Conservation (phyloP, 257 asterid genomes). For the Cynanchum wilfordii region DNA sequence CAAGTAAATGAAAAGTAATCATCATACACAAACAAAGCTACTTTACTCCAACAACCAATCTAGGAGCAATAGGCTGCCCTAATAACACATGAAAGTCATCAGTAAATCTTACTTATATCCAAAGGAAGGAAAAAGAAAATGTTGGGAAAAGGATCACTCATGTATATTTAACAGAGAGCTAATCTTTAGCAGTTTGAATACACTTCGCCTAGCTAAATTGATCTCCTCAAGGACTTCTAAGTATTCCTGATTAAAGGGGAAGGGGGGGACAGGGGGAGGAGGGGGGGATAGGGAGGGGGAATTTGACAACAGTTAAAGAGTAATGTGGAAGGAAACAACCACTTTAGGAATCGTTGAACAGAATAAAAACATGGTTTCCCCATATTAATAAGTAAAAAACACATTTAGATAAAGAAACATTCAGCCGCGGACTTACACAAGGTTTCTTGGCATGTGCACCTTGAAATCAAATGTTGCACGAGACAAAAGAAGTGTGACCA, state of each 20-base stretch:
- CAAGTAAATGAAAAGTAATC: neutral
- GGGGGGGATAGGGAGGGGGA: no score
- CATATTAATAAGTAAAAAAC: neutral
- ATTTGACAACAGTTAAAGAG: neutral
- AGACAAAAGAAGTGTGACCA: neutral
- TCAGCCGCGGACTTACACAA: neutral
- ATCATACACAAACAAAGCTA: neutral
- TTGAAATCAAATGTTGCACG: neutral
- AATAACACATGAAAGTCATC: neutral
- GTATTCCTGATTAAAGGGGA: neutral
- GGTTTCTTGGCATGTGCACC: neutral
- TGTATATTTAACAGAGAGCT: neutral
- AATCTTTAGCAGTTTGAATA: neutral
- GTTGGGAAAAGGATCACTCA: neutral
- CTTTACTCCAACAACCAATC: neutral
- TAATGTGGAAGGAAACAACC: neutral
- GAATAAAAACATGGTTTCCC: neutral
- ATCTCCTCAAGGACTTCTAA: neutral
- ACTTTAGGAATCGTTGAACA: neutral
- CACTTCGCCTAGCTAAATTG: neutral
- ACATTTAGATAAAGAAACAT: neutral
- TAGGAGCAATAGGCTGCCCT: neutral
- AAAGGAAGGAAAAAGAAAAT: neutral
- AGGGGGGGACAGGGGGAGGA: no score
- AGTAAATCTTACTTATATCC: neutral